A percentile compares a stretch with the other conserved stretches of the same genome.
Evolutionary conservation across 2,329 filamentous ascomycete genomes (phyloP).

Genomic region (Rhynchosporium secalis): DNA sequence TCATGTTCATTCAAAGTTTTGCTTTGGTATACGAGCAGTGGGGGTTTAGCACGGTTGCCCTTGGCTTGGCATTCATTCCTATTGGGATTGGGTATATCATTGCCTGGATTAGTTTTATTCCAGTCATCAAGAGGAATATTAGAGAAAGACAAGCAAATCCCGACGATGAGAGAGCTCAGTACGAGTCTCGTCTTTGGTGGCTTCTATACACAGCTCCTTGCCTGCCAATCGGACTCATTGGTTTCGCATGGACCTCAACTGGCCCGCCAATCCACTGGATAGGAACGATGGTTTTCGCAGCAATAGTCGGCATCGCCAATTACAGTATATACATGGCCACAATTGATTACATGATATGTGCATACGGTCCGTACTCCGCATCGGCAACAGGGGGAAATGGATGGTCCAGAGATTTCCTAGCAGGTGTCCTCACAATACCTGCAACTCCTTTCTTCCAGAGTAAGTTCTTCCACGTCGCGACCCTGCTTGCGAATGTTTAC

Average conservation of each 20-base stretch:
- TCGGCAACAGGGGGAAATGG: conserved; percentile 77
- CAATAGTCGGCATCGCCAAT: conserved; percentile 71
- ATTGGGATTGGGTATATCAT: conserved; percentile 67
- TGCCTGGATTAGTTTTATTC: conserved; percentile 60
- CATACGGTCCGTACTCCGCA: conserved; percentile 71
- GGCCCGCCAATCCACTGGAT: conserved; percentile 68
- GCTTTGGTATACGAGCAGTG: conserved; percentile 67
- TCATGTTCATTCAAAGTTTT: conserved; percentile 76
- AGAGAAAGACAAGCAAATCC: conserved; percentile 52
- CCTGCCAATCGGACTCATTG: conserved; percentile 66
- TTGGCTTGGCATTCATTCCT: conserved; percentile 64
- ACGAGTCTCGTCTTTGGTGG: conserved; percentile 66
- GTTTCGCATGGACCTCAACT: conserved; percentile 68
- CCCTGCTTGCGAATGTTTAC: not conserved
- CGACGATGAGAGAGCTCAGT: conserved; percentile 60
- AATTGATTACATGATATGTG: conserved; percentile 76
- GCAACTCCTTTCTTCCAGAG: conserved; percentile 62
- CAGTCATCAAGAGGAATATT: conserved; percentile 55
- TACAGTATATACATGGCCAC: conserved; percentile 73
- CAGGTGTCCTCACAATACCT: conserved; percentile 69
- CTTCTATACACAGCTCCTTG: conserved; percentile 62
- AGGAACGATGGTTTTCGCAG: conserved; percentile 63
- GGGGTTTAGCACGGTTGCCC: conserved; percentile 56
- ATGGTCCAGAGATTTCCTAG: conserved; percentile 71
- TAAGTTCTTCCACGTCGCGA: conserved; percentile 23